phyloP scores from a whole-genome alignment of 148 eudicot genomes.

The Chenopodium suecicum region DNA sequence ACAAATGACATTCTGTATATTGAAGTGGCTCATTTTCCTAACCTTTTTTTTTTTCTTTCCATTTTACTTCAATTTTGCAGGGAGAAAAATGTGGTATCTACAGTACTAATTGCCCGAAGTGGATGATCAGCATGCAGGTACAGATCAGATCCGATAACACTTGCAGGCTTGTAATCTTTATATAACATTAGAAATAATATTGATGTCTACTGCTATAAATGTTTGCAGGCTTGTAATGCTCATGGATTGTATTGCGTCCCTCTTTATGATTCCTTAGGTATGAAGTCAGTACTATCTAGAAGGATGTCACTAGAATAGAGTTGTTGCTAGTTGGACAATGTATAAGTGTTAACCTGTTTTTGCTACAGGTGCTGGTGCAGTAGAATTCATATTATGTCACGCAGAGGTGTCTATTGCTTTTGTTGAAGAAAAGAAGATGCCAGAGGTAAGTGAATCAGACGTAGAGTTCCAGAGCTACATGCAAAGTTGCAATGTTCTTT shows the following conservation, averaged over 20 bases:
- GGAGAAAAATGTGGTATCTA: constrained; percentile 87
- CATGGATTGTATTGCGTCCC: constrained; percentile 89
- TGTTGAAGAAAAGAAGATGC: constrained; percentile 73
- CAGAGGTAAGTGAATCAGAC: constrained; percentile 48
- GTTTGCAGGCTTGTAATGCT: constrained; percentile 94
- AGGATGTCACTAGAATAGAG: background rate
- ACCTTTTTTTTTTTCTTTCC: too few relatives aligned
- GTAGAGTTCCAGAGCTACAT: background rate
- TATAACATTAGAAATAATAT: too few relatives aligned
- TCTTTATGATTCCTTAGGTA: constrained; percentile 92
- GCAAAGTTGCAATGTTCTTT: background rate
- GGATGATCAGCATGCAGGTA: constrained; percentile 98
- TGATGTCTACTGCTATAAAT: constrained; percentile 2
- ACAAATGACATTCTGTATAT: background rate
- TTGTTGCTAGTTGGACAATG: background rate
- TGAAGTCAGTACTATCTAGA: background rate
- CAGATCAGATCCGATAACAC: background rate
- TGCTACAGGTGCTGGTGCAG: constrained; percentile 78
- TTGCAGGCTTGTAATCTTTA: constrained; percentile 78
- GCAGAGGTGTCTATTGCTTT: constrained; percentile 81
- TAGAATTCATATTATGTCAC: constrained; percentile 83
- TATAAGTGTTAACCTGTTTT: constrained; percentile 5
- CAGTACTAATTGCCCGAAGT: constrained; percentile 75
- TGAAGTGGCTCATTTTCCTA: background rate
- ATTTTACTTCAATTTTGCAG: constrained; percentile 33